Evolutionary conservation across 176 grass and related monocot genomes (phyloP).

Genomic region (Bothriochloa decipiens): DNA sequence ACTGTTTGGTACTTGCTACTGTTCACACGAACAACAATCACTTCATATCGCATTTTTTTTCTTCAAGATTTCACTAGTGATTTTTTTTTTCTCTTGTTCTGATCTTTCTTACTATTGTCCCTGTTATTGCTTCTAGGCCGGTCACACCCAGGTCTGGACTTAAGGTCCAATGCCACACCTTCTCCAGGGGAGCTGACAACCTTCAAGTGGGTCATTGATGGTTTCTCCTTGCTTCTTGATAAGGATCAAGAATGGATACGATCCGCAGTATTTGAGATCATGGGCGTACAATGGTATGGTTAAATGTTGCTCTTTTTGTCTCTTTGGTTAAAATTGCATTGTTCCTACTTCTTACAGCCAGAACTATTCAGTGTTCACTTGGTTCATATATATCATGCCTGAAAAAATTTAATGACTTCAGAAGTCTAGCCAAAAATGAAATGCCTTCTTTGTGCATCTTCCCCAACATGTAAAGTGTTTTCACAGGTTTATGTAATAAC

Average conservation of each 20-base stretch:
- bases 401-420: no score
- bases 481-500: no score
- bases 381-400: background rate
- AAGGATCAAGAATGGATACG: constrained; percentile 25
- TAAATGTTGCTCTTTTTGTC: background rate
- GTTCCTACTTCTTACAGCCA: background rate
- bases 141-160: background rate
- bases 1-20: no score
- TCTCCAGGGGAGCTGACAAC: no score
- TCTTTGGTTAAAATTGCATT: background rate
- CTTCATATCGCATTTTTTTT: background rate
- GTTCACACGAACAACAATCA: background rate
- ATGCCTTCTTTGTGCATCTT: no score
- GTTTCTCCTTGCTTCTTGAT: constrained; percentile 32
- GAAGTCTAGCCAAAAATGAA: no score
- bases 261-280: constrained; percentile 14
- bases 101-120: background rate
- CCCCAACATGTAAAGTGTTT: no score
- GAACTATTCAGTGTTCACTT: background rate
- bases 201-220: constrained; percentile 43
- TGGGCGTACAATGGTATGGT: background rate
- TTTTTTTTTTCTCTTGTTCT: background rate
- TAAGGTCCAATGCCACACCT: background rate
- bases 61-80: background rate
- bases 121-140: background rate